These are phyloP conservation scores for Dalechampia spathulata DNA, from an alignment of 441 rosid species.

Conservation along the genomic window DNA sequence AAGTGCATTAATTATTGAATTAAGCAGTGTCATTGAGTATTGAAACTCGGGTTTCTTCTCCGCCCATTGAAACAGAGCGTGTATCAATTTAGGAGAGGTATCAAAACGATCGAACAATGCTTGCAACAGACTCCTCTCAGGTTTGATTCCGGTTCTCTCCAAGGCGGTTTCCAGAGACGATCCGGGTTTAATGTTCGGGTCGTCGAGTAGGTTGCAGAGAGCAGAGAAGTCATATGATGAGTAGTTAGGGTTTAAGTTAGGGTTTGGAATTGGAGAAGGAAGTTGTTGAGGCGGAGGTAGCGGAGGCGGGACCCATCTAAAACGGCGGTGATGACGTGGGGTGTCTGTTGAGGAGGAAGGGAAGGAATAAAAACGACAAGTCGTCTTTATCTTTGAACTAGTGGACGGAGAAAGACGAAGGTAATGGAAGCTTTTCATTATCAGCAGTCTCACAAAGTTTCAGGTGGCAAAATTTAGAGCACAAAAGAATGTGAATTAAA, in stretches of 20 bases:
- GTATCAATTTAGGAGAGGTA: slow-evolving; percentile 63
- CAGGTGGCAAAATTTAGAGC: slow-evolving; percentile 16
- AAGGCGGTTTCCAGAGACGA: slow-evolving; percentile 42
- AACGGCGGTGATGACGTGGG: not conserved
- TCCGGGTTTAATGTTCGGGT: slow-evolving; percentile 34
- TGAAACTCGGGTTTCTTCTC: slow-evolving; percentile 50
- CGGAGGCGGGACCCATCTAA: slow-evolving; percentile 4
- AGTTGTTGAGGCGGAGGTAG: slow-evolving; percentile 6
- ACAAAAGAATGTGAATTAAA: not conserved
- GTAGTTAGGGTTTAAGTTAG: slow-evolving; percentile 17
- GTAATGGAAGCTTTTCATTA: too few species aligned
- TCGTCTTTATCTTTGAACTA: slow-evolving; percentile 4
- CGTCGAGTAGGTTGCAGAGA: slow-evolving; percentile 43
- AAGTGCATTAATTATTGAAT: slow-evolving; percentile 42
- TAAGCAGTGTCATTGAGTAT: slow-evolving; percentile 35
- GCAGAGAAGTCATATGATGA: slow-evolving; percentile 36
- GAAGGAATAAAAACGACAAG: not conserved
- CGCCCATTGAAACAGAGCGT: slow-evolving; percentile 62
- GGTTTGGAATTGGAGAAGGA: slow-evolving; percentile 14
- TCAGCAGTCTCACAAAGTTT: not conserved
- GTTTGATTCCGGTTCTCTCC: slow-evolving; percentile 47
- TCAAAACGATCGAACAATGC: slow-evolving; percentile 53
- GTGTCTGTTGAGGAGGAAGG: not conserved
- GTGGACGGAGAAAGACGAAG: too few species aligned
- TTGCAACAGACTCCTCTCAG: slow-evolving; percentile 31